Evolutionary conservation across 1,284 basidiomycete species (phyloP).

Genomic region (Sanghuangporus weigelae): DNA sequence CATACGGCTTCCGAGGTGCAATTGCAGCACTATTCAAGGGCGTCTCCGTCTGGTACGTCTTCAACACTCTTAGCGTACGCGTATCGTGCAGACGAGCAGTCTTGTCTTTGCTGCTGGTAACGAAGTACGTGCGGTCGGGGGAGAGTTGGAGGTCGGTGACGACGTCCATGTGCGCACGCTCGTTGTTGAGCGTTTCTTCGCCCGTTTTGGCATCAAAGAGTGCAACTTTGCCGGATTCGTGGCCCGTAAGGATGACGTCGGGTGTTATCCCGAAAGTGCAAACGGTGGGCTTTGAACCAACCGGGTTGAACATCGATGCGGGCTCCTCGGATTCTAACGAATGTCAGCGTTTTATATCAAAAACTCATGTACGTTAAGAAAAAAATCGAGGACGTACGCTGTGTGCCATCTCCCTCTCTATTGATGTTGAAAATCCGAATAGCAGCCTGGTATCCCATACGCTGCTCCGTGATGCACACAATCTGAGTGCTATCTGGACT

Average conservation of each 20-base stretch:
- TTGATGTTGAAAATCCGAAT: slow-evolving; percentile 89
- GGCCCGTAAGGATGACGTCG: slow-evolving; percentile 83
- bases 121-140: slow-evolving; percentile 89
- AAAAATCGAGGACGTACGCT: slow-evolving; percentile 47
- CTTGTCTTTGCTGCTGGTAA: slow-evolving; percentile 97
- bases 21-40: slow-evolving; percentile 94
- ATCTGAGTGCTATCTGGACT: slow-evolving; percentile 84
- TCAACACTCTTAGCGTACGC: slow-evolving; percentile 84
- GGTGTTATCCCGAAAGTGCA: slow-evolving; percentile 85
- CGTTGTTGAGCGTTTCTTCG: slow-evolving; percentile 77
- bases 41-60: slow-evolving; percentile 91
- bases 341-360: background rate
- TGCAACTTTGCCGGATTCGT: slow-evolving; percentile 94
- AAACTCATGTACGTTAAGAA: background rate
- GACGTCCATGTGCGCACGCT: slow-evolving; percentile 78
- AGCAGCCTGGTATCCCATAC: slow-evolving; percentile 87
- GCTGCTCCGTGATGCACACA: slow-evolving; percentile 94
- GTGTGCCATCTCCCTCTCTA: slow-evolving; percentile 69
- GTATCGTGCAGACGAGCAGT: slow-evolving; percentile 91
- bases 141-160: slow-evolving; percentile 94
- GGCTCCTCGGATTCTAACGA: slow-evolving; percentile 70
- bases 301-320: slow-evolving; percentile 76
- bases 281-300: slow-evolving; percentile 92
- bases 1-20: slow-evolving; percentile 82
- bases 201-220: slow-evolving; percentile 87